A percentile compares a stretch with the other conserved stretches of the same genome.
Evolutionary conservation across 495 filamentous ascomycete genomes (phyloP).

Genomic region (Neurospora tetrasperma): DNA sequence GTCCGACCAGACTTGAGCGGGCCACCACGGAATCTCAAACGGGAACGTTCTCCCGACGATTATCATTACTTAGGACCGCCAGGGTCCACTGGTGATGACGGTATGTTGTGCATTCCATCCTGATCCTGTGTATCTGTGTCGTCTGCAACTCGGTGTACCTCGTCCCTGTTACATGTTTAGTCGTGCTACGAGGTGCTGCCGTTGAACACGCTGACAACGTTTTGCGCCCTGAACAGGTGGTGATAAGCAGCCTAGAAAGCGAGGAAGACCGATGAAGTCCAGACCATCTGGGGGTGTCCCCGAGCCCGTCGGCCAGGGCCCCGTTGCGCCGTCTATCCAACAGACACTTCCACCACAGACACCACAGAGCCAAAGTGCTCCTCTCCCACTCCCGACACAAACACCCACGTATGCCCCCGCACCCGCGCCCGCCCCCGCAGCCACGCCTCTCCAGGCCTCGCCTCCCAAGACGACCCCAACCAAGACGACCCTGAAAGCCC

Average conservation of each 20-base stretch:
- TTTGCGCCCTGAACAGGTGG: slow-evolving; percentile 30
- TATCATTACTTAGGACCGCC: slow-evolving; percentile 51
- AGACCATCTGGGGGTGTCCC: slow-evolving; percentile 34
- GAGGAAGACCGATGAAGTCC: slow-evolving; percentile 74
- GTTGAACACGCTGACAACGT: slow-evolving; percentile 27
- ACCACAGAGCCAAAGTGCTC: slow-evolving; percentile 61
- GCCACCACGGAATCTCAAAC: slow-evolving; percentile 59
- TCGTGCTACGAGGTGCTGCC: slow-evolving; percentile 27
- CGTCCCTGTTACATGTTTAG: slow-evolving; percentile 22
- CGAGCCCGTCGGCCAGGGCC: slow-evolving; percentile 43
- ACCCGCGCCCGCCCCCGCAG: slow-evolving; percentile 32
- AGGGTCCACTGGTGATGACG: slow-evolving; percentile 64
- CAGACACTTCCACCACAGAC: slow-evolving; percentile 56
- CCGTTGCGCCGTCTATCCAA: slow-evolving; percentile 33
- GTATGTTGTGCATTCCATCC: slow-evolving; percentile 47
- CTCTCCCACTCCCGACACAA: slow-evolving; percentile 51
- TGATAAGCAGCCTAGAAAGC: slow-evolving; percentile 63
- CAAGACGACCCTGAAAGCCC: slow-evolving; percentile 83
- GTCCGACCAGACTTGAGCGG: slow-evolving; percentile 28
- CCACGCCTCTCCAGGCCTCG: slow-evolving; percentile 58
- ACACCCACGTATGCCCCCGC: slow-evolving; percentile 52
- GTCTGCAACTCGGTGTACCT: slow-evolving; percentile 11
- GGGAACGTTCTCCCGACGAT: slow-evolving; percentile 82
- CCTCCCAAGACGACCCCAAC: slow-evolving; percentile 79
- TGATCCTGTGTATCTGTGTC: slow-evolving; percentile 30